These are phyloP conservation scores for Lachancea kluyveri DNA, from an alignment of 805 yeast species.

Conservation along the genomic window DNA sequence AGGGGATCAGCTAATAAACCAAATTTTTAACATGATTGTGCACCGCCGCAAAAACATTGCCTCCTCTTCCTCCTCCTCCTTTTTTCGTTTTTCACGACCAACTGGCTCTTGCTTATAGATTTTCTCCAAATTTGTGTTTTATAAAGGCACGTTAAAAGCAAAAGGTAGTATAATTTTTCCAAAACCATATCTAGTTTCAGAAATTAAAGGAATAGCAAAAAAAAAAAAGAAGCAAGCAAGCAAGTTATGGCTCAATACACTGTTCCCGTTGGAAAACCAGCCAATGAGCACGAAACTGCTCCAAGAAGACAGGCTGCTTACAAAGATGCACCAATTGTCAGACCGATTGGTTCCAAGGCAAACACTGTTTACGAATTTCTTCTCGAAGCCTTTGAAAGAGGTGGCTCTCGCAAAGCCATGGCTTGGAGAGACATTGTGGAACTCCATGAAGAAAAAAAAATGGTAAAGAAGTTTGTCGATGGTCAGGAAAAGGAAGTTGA, in stretches of 20 bases:
- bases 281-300: conserved; percentile 72
- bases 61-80: too few relatives aligned
- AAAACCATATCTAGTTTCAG: too few relatives aligned
- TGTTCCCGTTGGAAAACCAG: conserved; percentile 61
- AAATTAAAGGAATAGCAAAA: too few relatives aligned
- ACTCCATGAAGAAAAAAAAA: conserved; percentile 68
- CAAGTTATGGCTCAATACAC: conserved; percentile 24
- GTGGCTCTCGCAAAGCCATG: conserved; percentile 50
- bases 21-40: too few relatives aligned
- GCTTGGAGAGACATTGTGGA: conserved; percentile 78
- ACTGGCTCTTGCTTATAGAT: too few relatives aligned
- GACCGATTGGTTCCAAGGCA: conserved; percentile 62
- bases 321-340: conserved; percentile 41
- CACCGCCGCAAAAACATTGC: too few relatives aligned
- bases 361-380: conserved; percentile 66
- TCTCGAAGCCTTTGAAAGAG: conserved; percentile 51
- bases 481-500: conserved; percentile 68
- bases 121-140: too few relatives aligned
- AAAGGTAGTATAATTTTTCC: too few relatives aligned
- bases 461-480: conserved; percentile 66
- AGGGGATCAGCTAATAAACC: too few relatives aligned
- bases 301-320: conserved; percentile 59
- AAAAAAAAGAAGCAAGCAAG: neutral
- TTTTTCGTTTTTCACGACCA: too few relatives aligned
- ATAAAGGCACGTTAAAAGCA: too few relatives aligned